phyloP scores from a whole-genome alignment of 495 filamentous ascomycete genomes.

The Podospora didyma region DNA sequence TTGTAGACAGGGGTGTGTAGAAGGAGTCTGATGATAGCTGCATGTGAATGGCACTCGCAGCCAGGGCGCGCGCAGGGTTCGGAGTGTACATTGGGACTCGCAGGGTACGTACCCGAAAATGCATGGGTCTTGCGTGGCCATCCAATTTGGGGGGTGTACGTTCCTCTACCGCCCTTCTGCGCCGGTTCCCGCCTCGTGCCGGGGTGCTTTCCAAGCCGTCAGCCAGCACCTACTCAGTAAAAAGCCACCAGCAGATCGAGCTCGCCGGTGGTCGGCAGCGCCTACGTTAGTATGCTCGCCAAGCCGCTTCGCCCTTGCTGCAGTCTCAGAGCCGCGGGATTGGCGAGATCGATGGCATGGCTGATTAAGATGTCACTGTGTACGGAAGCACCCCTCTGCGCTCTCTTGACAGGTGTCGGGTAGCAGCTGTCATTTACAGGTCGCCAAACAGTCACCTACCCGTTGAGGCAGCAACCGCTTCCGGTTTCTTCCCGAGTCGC shows the following conservation, averaged over 20 bases:
- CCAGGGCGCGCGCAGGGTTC: not conserved
- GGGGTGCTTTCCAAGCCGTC: not conserved
- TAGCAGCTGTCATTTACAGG: not conserved
- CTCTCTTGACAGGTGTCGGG: not conserved
- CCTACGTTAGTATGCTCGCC: no score
- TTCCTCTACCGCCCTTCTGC: constrained; percentile 7
- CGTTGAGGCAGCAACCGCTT: not conserved
- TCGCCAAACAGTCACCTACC: not conserved
- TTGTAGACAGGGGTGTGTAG: not conserved
- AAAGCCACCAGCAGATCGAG: no score
- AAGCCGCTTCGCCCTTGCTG: not conserved
- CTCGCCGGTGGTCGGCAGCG: no score
- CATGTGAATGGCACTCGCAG: not conserved
- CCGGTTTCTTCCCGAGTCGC: not conserved
- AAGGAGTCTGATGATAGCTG: not conserved
- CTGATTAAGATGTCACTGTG: constrained; percentile 2
- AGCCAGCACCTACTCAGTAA: not conserved
- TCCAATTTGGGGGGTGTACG: not conserved
- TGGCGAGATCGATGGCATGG: not conserved
- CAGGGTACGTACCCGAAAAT: not conserved
- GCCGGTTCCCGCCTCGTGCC: not conserved
- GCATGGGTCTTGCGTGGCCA: not conserved
- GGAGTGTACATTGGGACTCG: not conserved
- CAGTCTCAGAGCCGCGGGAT: not conserved
- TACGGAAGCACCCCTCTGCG: not conserved